Evolutionary conservation across 352 stramenopile genomes (phyloP).

Genomic region (Phytophthora nicotianae): DNA sequence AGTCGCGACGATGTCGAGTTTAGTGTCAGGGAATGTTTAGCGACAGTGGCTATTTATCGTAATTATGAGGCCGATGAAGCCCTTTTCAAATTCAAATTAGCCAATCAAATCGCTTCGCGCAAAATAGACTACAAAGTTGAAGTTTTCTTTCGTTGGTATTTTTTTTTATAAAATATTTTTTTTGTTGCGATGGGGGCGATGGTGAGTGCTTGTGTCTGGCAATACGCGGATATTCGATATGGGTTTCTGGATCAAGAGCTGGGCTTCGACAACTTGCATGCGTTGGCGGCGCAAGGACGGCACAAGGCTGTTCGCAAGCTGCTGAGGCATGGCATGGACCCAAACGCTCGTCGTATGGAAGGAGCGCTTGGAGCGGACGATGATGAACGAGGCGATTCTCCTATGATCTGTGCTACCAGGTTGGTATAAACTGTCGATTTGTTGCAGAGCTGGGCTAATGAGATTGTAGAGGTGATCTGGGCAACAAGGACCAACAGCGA

Average conservation of each 20-base stretch:
- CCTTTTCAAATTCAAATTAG: slow-evolving; percentile 3
- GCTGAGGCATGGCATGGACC: slow-evolving; percentile 65
- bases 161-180: background rate
- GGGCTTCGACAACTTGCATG: slow-evolving; percentile 52
- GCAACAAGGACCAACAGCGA: slow-evolving; percentile 52
- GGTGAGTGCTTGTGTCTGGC: slow-evolving; percentile 60
- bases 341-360: slow-evolving; percentile 45
- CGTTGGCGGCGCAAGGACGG: slow-evolving; percentile 50
- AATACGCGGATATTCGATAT: slow-evolving; percentile 61
- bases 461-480: slow-evolving; percentile 36
- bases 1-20: slow-evolving; percentile 4
- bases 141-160: slow-evolving; percentile 5
- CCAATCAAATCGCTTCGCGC: slow-evolving; percentile 11
- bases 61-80: background rate
- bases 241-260: slow-evolving; percentile 65
- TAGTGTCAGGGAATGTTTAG: background rate
- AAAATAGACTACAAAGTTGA: slow-evolving; percentile 1
- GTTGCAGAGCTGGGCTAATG: background rate
- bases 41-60: slow-evolving; percentile 14
- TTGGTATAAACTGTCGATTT: slow-evolving; percentile 3
- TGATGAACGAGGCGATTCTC: slow-evolving; percentile 55
- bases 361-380: slow-evolving; percentile 42
- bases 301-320: slow-evolving; percentile 48
- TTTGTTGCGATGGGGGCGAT: slow-evolving; percentile 45
- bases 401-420: slow-evolving; percentile 67